Conservation (phyloP, 1,139 yeast species). For the Insectozyma bohioensis region DNA sequence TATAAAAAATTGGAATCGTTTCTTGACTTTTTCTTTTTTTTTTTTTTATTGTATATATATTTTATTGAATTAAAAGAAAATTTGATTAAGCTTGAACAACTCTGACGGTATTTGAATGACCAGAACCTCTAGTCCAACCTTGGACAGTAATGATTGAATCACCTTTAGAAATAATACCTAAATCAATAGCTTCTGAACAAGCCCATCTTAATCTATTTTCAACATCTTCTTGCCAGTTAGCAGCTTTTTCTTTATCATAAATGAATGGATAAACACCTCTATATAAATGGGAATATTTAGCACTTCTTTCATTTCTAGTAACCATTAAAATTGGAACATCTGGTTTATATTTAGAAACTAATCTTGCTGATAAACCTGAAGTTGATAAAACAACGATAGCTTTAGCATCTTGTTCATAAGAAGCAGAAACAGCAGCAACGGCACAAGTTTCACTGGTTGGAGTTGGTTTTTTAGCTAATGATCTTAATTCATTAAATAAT, state of each 20-base stretch:
- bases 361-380: slow-evolving; percentile 92
- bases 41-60: not conserved
- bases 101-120: slow-evolving; percentile 98
- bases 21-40: not conserved
- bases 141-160: slow-evolving; percentile 93
- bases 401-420: slow-evolving; percentile 94
- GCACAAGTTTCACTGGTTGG: slow-evolving; percentile 97
- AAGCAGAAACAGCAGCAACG: slow-evolving; percentile 93
- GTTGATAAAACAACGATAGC: slow-evolving; percentile 96
- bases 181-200: slow-evolving; percentile 82
- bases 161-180: slow-evolving; percentile 84
- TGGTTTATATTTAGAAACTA: slow-evolving; percentile 97
- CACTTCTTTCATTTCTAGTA: slow-evolving; percentile 90
- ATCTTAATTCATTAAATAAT: slow-evolving; percentile 85
- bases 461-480: slow-evolving; percentile 84
- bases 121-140: slow-evolving; percentile 99
- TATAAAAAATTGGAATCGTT: not conserved
- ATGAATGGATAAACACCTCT: slow-evolving; percentile 99
- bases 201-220: slow-evolving; percentile 95
- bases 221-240: slow-evolving; percentile 95
- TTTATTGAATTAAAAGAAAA: not conserved
- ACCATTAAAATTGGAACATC: slow-evolving; percentile 97
- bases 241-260: slow-evolving; percentile 64
- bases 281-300: slow-evolving; percentile 93
- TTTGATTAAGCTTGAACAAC: slow-evolving; percentile 46